Percentiles rank a stretch among this genome's conserved stretches.
phyloP scores from a whole-genome alignment of 352 stramenopile species.

The Lagenidium sp. region DNA sequence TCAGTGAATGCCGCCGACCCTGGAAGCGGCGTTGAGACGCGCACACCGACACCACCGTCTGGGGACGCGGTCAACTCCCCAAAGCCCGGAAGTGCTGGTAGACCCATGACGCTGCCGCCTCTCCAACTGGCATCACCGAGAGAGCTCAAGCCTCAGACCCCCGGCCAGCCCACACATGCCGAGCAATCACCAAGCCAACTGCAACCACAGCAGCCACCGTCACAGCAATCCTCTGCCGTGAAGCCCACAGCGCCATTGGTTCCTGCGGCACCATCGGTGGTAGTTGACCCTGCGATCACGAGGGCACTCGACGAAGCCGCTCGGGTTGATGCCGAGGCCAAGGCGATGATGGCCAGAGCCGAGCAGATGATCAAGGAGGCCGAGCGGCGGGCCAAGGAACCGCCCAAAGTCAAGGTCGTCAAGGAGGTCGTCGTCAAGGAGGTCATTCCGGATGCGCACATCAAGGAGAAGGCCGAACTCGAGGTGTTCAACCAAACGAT shows the following conservation, averaged over 20 bases:
- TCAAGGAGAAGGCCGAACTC: slow-evolving; percentile 54
- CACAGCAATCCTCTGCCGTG: too few relatives aligned
- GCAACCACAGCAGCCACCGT: neutral
- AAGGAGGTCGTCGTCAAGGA: slow-evolving; percentile 71
- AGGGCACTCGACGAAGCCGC: slow-evolving; percentile 36
- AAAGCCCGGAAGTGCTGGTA: slow-evolving; percentile 11
- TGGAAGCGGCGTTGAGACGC: neutral
- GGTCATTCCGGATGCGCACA: slow-evolving; percentile 60
- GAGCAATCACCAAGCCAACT: neutral
- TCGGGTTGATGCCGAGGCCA: slow-evolving; percentile 50
- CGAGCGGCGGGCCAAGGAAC: slow-evolving; percentile 19
- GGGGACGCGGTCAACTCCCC: slow-evolving; percentile 6
- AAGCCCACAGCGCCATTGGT: slow-evolving; percentile 1
- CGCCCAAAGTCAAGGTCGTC: slow-evolving; percentile 34
- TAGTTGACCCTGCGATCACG: slow-evolving; percentile 28
- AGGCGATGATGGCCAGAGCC: slow-evolving; percentile 67
- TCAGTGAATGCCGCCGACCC: neutral
- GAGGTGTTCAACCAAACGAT: slow-evolving; percentile 58
- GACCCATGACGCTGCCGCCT: slow-evolving; percentile 5
- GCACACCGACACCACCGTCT: neutral
- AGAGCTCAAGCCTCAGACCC: neutral
- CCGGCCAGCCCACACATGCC: neutral
- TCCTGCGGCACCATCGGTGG: neutral
- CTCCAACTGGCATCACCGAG: neutral
- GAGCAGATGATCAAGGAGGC: slow-evolving; percentile 62